Evolutionary conservation across 2,329 filamentous ascomycete genomes (phyloP).

Genomic region (Xylaria multiplex): DNA sequence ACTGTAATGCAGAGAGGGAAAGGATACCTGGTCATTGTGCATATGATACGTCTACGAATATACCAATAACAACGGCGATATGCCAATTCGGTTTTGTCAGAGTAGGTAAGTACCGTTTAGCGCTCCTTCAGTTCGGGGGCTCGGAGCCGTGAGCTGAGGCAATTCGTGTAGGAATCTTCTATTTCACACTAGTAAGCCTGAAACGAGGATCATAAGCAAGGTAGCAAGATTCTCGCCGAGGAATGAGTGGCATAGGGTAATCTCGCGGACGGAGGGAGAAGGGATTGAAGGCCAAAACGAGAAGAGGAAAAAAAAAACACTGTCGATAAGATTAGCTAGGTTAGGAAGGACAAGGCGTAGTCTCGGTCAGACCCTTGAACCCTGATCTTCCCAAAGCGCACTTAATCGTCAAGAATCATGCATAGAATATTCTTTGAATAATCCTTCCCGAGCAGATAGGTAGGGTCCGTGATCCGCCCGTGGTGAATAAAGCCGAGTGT

Average conservation of each 20-base stretch:
- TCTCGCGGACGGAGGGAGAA: conserved; percentile 16
- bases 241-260: conserved; percentile 20
- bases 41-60: conserved; percentile 13
- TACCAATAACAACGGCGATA: conserved; percentile 3
- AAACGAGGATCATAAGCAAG: conserved; percentile 1
- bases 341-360: conserved; percentile 27
- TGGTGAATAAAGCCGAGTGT: conserved; percentile 5
- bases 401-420: conserved; percentile 32
- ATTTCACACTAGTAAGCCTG: conserved; percentile 28
- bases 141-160: conserved; percentile 27
- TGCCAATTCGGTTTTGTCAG: conserved; percentile 19
- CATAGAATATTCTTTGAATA: conserved; percentile 35
- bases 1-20: background rate
- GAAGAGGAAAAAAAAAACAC: conserved; percentile 11
- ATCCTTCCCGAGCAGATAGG: conserved; percentile 21
- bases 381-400: conserved; percentile 15
- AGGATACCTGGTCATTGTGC: background rate
- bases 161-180: conserved; percentile 17
- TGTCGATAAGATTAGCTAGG: conserved; percentile 20
- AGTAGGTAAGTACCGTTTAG: conserved; percentile 1
- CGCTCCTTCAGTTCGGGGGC: conserved; percentile 7
- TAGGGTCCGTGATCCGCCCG: conserved; percentile 14
- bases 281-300: conserved; percentile 3
- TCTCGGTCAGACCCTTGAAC: conserved; percentile 29
- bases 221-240: background rate